Evolutionary conservation across 2,329 filamentous ascomycete species (phyloP), one percentile per base, ranked within the genome.

Genomic region (Pestalotiopsis fici): DNA sequence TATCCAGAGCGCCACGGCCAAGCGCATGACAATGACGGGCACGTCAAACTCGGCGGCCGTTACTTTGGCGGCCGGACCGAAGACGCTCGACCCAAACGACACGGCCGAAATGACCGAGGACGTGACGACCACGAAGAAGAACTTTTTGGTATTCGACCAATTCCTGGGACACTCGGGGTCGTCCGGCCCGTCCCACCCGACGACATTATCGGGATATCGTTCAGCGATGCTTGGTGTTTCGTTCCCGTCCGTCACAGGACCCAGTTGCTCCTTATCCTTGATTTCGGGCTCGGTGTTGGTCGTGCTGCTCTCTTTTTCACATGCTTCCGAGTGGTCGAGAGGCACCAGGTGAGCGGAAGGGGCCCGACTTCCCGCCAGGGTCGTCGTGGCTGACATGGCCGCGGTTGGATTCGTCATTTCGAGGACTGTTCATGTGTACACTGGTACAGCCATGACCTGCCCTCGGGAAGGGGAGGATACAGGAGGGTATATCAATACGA

Each of bases 81-180:
- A 69, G 28, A 71, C 69, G 31, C 70, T 71, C 7, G 66, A 69
- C n/a, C 70, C 70, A 57, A 71, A 71, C 1, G 70, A 71, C 0
- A 71, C 70, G 43, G 65, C 59, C 3, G 69, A 65, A 13, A 71
- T 69, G 28, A 69, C 65, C 13, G 65, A 64, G 3, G 68, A 67
- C 2, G 69, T 70, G 12, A 69, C 65, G 9, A 67, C 5, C n/a
- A 69, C 69, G 50, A 71, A 68, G 55, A 66, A 59, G 23, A 70
- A 23, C 65, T 71, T 71, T 61, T 67, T 66, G 5, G 27, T 21
- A 23, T 31, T 7, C 6, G 60, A 57, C 71, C 71, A 72, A 35
- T 72, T 72, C 3, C 68, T 66, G 9, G 71, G 69, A 37, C 67
- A 65, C 21, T 69, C 68, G 3, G 68, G 71, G 60, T 72, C 71